A percentile compares a stretch with the other conserved stretches of the same genome.
Evolutionary conservation across 371 early-diverging fungal genomes (phyloP).

Genomic region (Astathelohania contejeani): DNA sequence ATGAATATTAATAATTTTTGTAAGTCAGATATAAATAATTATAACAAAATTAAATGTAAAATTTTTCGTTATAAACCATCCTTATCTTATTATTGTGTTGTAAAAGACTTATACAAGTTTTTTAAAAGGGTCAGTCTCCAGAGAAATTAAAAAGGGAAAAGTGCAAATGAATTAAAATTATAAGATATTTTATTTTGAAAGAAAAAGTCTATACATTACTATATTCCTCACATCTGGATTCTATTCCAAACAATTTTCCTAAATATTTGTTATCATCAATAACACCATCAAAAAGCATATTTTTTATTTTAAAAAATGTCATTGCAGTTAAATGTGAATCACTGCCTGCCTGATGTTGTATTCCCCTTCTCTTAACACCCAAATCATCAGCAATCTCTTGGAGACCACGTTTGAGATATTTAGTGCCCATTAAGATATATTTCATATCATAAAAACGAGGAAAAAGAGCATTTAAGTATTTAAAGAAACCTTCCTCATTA

Average conservation of each 20-base stretch:
- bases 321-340: constrained; percentile 82
- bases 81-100: no score
- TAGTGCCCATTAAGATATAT: constrained; percentile 81
- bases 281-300: constrained; percentile 72
- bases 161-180: no score
- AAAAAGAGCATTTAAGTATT: constrained; percentile 73
- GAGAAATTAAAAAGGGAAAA: no score
- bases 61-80: no score
- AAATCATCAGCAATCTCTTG: constrained; percentile 94
- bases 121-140: no score
- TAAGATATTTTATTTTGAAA: no score
- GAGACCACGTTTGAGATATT: constrained; percentile 82
- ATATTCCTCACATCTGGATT: neutral
- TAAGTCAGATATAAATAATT: no score
- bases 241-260: constrained; percentile 52
- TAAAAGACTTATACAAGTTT: no score
- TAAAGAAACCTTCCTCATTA: constrained; percentile 78
- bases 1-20: no score
- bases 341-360: constrained; percentile 97
- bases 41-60: no score
- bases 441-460: constrained; percentile 96
- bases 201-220: no score
- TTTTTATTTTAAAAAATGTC: constrained; percentile 84
- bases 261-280: constrained; percentile 77
- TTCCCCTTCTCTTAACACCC: constrained; percentile 69